Percentiles rank a stretch among this genome's conserved stretches.
phyloP scores from a whole-genome alignment of 768 basidiomycete genomes.

The Tricholoma sp. region DNA sequence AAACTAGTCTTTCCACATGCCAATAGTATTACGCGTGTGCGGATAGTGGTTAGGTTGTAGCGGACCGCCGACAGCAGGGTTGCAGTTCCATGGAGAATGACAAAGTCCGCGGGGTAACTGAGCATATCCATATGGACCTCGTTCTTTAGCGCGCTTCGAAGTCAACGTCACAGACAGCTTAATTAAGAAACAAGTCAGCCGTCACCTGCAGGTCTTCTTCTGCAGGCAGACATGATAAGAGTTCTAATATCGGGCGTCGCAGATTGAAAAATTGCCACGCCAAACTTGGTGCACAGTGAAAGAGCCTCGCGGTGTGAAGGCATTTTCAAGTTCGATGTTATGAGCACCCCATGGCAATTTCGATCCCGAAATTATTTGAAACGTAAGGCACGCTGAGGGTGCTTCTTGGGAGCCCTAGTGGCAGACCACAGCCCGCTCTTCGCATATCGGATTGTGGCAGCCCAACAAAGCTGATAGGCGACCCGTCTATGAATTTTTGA shows the following conservation, averaged over 20 bases:
- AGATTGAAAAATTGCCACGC: slow-evolving; percentile 54
- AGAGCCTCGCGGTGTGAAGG: slow-evolving; percentile 69
- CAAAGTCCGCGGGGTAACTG: slow-evolving; percentile 51
- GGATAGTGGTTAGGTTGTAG: slow-evolving; percentile 48
- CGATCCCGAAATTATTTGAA: slow-evolving; percentile 37
- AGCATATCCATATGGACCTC: slow-evolving; percentile 26
- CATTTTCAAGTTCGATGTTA: slow-evolving; percentile 65
- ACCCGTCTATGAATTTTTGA: slow-evolving; percentile 33
- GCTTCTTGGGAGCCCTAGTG: slow-evolving; percentile 43
- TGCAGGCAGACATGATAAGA: slow-evolving; percentile 34
- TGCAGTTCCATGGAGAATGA: slow-evolving; percentile 47
- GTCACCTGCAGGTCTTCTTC: not conserved
- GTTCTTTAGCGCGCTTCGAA: slow-evolving; percentile 31
- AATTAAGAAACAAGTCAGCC: slow-evolving; percentile 7
- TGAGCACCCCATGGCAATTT: slow-evolving; percentile 54
- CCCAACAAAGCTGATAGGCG: slow-evolving; percentile 50
- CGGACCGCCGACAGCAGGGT: slow-evolving; percentile 40
- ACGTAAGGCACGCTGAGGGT: slow-evolving; percentile 52
- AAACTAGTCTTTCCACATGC: slow-evolving; percentile 33
- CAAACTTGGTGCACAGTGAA: slow-evolving; percentile 52
- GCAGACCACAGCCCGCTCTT: slow-evolving; percentile 27
- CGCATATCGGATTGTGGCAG: slow-evolving; percentile 63
- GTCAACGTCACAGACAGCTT: slow-evolving; percentile 49
- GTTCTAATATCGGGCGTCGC: slow-evolving; percentile 44
- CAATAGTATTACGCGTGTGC: slow-evolving; percentile 38